Base-by-base conservation (phyloP, 108 stramenopile species). In the Conticribra guillardii region DNA sequence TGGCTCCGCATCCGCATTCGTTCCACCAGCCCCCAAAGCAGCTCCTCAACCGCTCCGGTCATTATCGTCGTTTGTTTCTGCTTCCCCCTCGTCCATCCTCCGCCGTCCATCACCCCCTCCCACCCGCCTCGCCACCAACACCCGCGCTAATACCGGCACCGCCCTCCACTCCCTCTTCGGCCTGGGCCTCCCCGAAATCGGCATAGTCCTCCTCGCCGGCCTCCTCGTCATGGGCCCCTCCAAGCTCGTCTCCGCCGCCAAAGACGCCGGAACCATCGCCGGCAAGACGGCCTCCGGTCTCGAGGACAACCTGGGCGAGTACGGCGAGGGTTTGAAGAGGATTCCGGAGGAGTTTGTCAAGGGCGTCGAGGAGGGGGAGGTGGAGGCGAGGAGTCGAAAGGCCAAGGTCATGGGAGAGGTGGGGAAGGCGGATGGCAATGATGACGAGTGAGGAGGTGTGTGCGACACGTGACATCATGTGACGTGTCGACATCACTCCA, bases 341-440 rank as follows among this genome's bases (percentile, higher is more conserved):
- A 85, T 91, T 29, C 90, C 90, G 9, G 83, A 88, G 49, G 90
- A 91, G 51, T 94, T 94, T 76, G 71, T 84, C 54, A 89, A 89
- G 82, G 92, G 92, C 0, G 44, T 89, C 44, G 84, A 88, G 50
- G 90, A 91, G 69, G 88, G 88, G 5, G 88, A 90, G 63, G 69
- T 67, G 52, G 81, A 88, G 64, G 84, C 83, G 5, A 68, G 83
- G 50, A 58, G 85, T 18, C 69, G 80, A 22, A 92, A 88, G 69
- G 91, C 91, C 18, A 88, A 88, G 80, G 49, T 54, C 28, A 87
- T 90, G 80, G 75, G 89, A 23, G 32, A 54, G 4, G 76, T 82
- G 9, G 76, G 60, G 14, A 50, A 67, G 7, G 78, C n/a, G n/a
- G n/a, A n/a, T n/a, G n/a, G n/a, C n/a, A n/a, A 79, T 17, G 79